Evolutionary conservation across 1,284 basidiomycete species (phyloP).

Genomic region (Boletus mariae): DNA sequence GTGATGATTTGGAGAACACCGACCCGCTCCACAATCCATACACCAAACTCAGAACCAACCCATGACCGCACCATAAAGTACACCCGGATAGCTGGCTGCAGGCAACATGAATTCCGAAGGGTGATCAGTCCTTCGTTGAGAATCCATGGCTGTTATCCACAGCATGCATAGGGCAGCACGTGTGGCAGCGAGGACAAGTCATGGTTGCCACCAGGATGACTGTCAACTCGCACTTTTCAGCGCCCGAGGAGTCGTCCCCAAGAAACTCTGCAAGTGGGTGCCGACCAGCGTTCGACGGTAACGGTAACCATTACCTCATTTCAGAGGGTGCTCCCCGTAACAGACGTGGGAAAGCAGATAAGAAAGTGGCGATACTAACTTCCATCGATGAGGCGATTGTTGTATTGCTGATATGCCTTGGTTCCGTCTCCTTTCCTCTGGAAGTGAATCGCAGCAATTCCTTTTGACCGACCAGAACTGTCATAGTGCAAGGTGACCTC

Average conservation of each 20-base stretch:
- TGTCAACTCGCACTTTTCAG: conserved; percentile 32
- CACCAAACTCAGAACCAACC: conserved; percentile 34
- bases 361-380: conserved; percentile 84
- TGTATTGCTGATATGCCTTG: conserved; percentile 92
- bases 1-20: conserved; percentile 31
- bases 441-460: conserved; percentile 87
- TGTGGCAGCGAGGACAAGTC: conserved; percentile 31
- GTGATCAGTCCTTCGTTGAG: conserved; percentile 29
- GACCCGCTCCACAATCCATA: conserved; percentile 31
- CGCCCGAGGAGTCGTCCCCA: conserved; percentile 26
- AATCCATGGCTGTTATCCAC: conserved; percentile 29
- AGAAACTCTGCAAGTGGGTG: conserved; percentile 20
- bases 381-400: conserved; percentile 99
- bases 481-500: conserved; percentile 88
- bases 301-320: conserved; percentile 18
- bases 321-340: conserved; percentile 20
- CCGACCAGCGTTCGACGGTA: conserved; percentile 26
- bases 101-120: conserved; percentile 25
- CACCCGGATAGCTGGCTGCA: conserved; percentile 24
- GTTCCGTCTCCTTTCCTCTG: conserved; percentile 83
- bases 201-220: conserved; percentile 30
- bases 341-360: conserved; percentile 34
- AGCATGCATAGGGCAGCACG: conserved; percentile 11
- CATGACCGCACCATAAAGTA: conserved; percentile 32
- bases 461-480: conserved; percentile 82